These are phyloP conservation scores for Pythium biforme DNA, from an alignment of 352 stramenopile genomes.

Conservation along the genomic window DNA sequence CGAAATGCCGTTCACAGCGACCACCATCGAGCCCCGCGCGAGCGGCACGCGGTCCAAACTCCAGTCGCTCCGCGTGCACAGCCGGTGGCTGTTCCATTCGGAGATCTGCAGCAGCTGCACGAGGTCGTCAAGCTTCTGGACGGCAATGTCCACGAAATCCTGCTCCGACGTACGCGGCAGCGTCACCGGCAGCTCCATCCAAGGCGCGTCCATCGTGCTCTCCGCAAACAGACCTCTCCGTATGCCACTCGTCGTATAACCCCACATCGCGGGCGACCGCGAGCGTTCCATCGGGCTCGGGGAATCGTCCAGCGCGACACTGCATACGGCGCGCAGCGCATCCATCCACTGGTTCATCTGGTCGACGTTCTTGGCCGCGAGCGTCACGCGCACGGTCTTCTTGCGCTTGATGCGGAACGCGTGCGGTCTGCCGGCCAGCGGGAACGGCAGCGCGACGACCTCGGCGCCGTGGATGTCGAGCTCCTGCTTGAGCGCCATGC, in stretches of 20 bases:
- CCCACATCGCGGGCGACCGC: slow-evolving; percentile 16
- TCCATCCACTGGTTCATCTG: slow-evolving; percentile 49
- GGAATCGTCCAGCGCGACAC: slow-evolving; percentile 10
- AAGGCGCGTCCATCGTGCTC: neutral
- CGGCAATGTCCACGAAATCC: slow-evolving; percentile 24
- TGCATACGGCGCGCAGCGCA: slow-evolving; percentile 32
- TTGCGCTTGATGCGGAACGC: slow-evolving; percentile 54
- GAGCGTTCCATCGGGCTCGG: neutral
- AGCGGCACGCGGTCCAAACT: slow-evolving; percentile 29
- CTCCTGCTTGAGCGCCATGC: slow-evolving; percentile 52
- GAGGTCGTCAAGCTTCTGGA: slow-evolving; percentile 15
- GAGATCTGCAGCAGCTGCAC: slow-evolving; percentile 25
- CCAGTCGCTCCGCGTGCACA: slow-evolving; percentile 49
- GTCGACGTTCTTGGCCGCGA: slow-evolving; percentile 47
- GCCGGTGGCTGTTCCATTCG: slow-evolving; percentile 56
- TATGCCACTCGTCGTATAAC: neutral
- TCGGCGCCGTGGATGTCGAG: slow-evolving; percentile 34
- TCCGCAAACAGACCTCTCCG: neutral
- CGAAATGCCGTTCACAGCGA: slow-evolving; percentile 58
- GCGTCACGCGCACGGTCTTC: slow-evolving; percentile 31
- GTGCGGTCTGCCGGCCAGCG: slow-evolving; percentile 40
- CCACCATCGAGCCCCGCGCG: slow-evolving; percentile 51
- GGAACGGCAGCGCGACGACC: slow-evolving; percentile 51
- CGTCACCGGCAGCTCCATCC: slow-evolving; percentile 18
- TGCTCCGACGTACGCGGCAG: slow-evolving; percentile 25